Evolutionary conservation across 768 basidiomycete species (phyloP).

Genomic region (Psilocybe cyanescens): DNA sequence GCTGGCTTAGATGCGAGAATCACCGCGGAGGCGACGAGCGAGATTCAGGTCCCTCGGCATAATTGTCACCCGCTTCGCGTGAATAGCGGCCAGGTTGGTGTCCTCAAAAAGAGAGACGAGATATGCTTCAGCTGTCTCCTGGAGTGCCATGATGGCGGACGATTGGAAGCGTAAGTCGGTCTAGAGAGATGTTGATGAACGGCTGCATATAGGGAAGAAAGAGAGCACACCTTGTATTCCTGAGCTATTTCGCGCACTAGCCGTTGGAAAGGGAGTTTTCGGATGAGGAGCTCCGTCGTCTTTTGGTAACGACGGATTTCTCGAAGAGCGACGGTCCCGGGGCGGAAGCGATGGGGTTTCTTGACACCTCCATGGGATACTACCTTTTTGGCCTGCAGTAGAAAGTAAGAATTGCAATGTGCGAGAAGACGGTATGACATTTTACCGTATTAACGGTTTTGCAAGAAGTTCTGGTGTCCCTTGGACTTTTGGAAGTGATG

Average conservation of each 20-base stretch:
- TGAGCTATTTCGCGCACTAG: constrained; percentile 28
- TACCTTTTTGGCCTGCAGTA: neutral
- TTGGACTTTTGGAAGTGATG: neutral
- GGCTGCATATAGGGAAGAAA: constrained; percentile 35
- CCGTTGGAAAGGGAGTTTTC: constrained; percentile 27
- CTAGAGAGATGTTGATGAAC: constrained; percentile 49
- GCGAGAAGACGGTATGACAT: neutral
- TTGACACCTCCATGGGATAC: constrained; percentile 42
- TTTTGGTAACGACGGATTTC: constrained; percentile 27
- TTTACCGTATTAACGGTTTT: neutral
- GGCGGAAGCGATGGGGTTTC: constrained; percentile 43
- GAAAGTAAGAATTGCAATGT: neutral
- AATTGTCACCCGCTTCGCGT: constrained; percentile 87
- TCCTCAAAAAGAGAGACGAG: constrained; percentile 78
- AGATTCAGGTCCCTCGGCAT: constrained; percentile 85
- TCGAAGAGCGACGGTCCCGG: constrained; percentile 23
- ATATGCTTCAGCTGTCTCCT: constrained; percentile 83
- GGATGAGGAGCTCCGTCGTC: constrained; percentile 22
- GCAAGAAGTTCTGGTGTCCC: neutral
- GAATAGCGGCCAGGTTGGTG: constrained; percentile 83
- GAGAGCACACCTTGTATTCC: constrained; percentile 19
- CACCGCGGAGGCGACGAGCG: constrained; percentile 77
- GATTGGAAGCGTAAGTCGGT: constrained; percentile 76
- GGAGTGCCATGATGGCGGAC: constrained; percentile 77
- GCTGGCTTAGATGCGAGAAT: constrained; percentile 20